Evolutionary conservation across 2,329 filamentous ascomycete genomes (phyloP).

Genomic region (Calonectria hongkongensis): DNA sequence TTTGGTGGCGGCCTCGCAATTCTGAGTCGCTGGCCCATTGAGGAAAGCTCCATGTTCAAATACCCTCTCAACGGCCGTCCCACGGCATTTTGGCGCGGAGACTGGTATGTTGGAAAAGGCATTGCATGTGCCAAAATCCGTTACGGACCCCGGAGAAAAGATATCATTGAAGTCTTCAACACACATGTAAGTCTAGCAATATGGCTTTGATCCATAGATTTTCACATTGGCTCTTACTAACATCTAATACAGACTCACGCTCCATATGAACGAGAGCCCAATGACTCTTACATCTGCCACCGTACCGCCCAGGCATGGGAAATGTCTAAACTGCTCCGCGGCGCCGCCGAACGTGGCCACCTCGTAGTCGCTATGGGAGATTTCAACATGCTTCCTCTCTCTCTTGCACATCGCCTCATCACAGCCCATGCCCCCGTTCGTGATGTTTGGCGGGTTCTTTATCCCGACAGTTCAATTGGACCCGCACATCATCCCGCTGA

Average conservation of each 20-base stretch:
- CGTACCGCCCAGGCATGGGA: conserved; percentile 96
- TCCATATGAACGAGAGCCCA: conserved; percentile 86
- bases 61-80: conserved; percentile 96
- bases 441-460: conserved; percentile 89
- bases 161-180: conserved; percentile 91
- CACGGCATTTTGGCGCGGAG: conserved; percentile 93
- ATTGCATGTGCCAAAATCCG: conserved; percentile 89
- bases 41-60: conserved; percentile 88
- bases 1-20: conserved; percentile 94
- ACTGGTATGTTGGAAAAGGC: conserved; percentile 98
- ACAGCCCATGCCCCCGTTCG: conserved; percentile 84
- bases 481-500: conserved; percentile 81
- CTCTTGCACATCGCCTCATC: conserved; percentile 88
- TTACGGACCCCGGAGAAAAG: conserved; percentile 77
- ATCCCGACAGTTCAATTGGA: conserved; percentile 89
- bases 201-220: no score
- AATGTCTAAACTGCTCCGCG: conserved; percentile 90
- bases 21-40: conserved; percentile 92
- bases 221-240: conserved; percentile 2
- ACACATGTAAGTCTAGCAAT: conserved; percentile 79
- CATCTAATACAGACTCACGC: conserved; percentile 78
- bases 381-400: conserved; percentile 96
- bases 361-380: conserved; percentile 92
- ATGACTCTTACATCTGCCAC: conserved; percentile 93
- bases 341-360: conserved; percentile 86